Evolutionary conservation across 257 asterid genomes (phyloP).

Genomic region (Solanum pimpinellifolium): DNA sequence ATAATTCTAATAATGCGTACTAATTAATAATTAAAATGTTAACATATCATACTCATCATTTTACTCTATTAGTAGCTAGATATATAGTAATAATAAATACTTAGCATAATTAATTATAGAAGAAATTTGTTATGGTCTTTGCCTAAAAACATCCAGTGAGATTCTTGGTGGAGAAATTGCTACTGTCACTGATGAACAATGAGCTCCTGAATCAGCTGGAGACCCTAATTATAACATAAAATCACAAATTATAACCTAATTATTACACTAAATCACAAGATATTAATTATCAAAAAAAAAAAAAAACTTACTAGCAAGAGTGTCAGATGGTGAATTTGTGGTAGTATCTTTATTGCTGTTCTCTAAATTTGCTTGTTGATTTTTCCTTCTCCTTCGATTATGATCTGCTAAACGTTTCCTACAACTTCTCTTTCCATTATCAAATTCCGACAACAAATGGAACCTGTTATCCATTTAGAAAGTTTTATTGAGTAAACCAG

Average conservation of each 20-base stretch:
- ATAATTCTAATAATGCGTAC: background rate
- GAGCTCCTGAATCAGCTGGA: slow-evolving; percentile 75
- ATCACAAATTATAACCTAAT: background rate
- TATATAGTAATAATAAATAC: background rate
- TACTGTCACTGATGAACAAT: slow-evolving; percentile 59
- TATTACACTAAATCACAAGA: background rate
- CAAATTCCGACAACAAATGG: slow-evolving; percentile 84
- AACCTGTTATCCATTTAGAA: slow-evolving; percentile 32
- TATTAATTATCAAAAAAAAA: background rate
- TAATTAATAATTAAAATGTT: background rate
- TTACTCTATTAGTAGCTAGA: background rate
- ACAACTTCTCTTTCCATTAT: slow-evolving; percentile 94
- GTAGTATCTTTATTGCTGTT: slow-evolving; percentile 42
- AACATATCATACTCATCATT: background rate
- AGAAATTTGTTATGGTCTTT: slow-evolving; percentile 24
- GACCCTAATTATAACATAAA: slow-evolving; percentile 42
- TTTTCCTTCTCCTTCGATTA: slow-evolving; percentile 76
- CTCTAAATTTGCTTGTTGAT: slow-evolving; percentile 37
- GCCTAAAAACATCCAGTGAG: slow-evolving; percentile 63
- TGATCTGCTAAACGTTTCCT: slow-evolving; percentile 94
- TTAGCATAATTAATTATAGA: background rate
- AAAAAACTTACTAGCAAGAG: slow-evolving; percentile 21
- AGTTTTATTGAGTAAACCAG: background rate
- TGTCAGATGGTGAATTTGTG: slow-evolving; percentile 46
- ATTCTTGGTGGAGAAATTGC: slow-evolving; percentile 83